Evolutionary conservation across 768 basidiomycete genomes (phyloP).

Genomic region (Tylopilus plumbeoviolaceoides): DNA sequence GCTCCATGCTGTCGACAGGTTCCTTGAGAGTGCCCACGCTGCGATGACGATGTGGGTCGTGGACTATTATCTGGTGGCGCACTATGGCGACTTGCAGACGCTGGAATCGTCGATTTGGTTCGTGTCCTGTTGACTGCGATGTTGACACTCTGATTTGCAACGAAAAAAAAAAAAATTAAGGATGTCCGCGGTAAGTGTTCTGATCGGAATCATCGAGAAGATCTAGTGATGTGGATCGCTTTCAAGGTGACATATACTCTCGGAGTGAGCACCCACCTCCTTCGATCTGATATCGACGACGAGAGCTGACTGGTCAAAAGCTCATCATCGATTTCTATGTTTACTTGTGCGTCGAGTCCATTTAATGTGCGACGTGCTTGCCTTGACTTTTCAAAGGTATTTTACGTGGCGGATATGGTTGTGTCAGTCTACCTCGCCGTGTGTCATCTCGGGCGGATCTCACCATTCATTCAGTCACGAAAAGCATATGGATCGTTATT

Average conservation of each 20-base stretch:
- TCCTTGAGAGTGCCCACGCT: conserved; percentile 21
- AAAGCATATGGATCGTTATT: conserved; percentile 10
- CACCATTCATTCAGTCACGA: conserved; percentile 14
- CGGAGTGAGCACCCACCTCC: conserved; percentile 16
- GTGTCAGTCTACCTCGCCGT: conserved; percentile 13
- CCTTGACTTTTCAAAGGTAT: conserved; percentile 11
- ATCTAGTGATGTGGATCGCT: background rate
- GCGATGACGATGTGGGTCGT: conserved; percentile 21
- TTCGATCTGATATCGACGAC: background rate
- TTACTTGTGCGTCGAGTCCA: conserved; percentile 15
- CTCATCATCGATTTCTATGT: conserved; percentile 27
- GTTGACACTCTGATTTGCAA: background rate
- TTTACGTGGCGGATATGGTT: conserved; percentile 30
- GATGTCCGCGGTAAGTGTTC: conserved; percentile 16
- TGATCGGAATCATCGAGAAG: background rate
- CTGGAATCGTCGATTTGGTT: conserved; percentile 20
- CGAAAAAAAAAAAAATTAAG: conserved; percentile 4
- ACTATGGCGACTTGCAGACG: conserved; percentile 10
- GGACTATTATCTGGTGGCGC: conserved; percentile 21
- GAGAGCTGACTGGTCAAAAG: conserved; percentile 10
- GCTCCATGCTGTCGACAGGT: background rate
- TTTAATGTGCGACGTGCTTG: background rate
- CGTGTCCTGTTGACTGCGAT: conserved; percentile 1
- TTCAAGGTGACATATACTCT: conserved; percentile 20
- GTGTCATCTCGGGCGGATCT: background rate